Conservation (phyloP, 176 grass and related monocot species). For the Cenchrus purpureus region DNA sequence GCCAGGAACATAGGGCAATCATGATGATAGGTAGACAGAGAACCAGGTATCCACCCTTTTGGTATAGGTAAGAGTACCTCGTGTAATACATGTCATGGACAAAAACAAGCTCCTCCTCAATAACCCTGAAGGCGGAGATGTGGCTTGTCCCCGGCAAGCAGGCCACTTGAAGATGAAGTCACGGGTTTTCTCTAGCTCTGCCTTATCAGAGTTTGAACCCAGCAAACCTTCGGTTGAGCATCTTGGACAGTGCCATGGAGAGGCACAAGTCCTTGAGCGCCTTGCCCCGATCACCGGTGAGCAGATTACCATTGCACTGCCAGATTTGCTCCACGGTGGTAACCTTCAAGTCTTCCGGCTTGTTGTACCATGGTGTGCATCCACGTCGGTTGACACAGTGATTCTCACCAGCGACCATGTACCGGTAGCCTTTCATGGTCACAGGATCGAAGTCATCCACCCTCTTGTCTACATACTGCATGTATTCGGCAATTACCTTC, state of each 20-base stretch:
- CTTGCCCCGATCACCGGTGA: background rate
- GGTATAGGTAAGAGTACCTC: background rate
- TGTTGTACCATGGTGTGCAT: background rate
- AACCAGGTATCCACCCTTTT: background rate
- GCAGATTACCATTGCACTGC: background rate
- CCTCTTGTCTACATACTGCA: background rate
- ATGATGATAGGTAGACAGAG: background rate
- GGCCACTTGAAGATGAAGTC: background rate
- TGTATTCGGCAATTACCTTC: background rate
- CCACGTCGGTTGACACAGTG: background rate
- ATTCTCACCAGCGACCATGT: background rate
- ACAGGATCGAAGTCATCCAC: background rate
- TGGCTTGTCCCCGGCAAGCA: background rate
- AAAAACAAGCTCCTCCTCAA: background rate
- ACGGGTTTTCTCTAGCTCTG: background rate
- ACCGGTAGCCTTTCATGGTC: background rate
- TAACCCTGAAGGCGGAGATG: background rate
- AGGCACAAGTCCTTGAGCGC: background rate
- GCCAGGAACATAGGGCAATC: background rate
- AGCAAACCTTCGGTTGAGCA: background rate
- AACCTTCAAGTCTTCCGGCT: background rate
- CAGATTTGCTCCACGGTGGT: background rate
- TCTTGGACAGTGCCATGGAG: background rate
- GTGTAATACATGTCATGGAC: background rate
- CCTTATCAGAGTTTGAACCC: background rate